These are phyloP conservation scores for Taphrina populina DNA, from an alignment of 1,139 yeast genomes.

Conservation along the genomic window DNA sequence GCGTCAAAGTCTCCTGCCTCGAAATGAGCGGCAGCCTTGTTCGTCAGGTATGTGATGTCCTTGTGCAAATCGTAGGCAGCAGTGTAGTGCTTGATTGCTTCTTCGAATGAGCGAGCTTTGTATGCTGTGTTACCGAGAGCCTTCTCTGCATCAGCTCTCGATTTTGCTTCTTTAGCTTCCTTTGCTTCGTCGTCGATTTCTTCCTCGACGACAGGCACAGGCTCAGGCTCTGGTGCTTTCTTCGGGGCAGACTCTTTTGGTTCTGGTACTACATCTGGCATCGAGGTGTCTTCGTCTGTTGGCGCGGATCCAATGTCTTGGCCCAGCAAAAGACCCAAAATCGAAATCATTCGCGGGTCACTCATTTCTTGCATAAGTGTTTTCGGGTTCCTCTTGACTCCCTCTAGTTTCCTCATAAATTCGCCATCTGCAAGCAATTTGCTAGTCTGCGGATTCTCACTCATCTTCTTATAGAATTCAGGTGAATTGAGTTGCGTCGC, in stretches of 20 bases:
- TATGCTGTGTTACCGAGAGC: conserved; percentile 83
- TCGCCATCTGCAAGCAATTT: conserved; percentile 84
- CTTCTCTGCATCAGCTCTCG: conserved; percentile 73
- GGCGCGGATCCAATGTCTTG: conserved; percentile 42
- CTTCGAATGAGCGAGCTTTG: conserved; percentile 85
- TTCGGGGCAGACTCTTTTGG: conserved; percentile 41
- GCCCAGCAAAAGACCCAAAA: conserved; percentile 73
- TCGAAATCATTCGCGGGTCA: conserved; percentile 85
- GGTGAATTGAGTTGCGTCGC: conserved; percentile 81
- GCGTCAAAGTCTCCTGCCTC: conserved; percentile 91
- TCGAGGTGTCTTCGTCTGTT: conserved; percentile 37
- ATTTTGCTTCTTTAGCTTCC: conserved; percentile 49
- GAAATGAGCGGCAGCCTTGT: conserved; percentile 95
- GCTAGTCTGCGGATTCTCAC: conserved; percentile 80
- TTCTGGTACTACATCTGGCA: conserved; percentile 41
- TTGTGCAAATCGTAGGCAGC: conserved; percentile 79
- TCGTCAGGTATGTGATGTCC: conserved; percentile 91
- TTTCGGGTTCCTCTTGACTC: conserved; percentile 66
- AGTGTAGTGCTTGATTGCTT: conserved; percentile 81
- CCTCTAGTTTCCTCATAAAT: conserved; percentile 68
- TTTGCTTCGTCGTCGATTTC: conserved; percentile 43
- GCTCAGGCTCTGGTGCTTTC: conserved; percentile 43
- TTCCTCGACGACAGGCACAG: conserved; percentile 40
- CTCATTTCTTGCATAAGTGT: conserved; percentile 44
- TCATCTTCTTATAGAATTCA: conserved; percentile 68